Evolutionary conservation across 805 yeast species (phyloP).

Genomic region (Pichia exigua): DNA sequence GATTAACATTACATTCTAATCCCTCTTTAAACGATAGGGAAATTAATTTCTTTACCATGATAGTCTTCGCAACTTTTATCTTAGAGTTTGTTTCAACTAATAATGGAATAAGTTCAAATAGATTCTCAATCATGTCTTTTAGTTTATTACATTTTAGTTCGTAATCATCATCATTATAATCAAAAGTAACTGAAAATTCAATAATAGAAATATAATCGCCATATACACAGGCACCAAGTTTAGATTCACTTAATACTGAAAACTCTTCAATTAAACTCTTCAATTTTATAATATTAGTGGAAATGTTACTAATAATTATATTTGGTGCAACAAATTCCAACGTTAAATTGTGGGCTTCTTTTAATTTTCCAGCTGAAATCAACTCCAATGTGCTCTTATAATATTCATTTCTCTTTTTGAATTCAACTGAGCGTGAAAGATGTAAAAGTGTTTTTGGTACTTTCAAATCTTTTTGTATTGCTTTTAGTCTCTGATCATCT

Average conservation of each 20-base stretch:
- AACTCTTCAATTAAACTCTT: conserved; percentile 36
- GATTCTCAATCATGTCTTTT: conserved; percentile 26
- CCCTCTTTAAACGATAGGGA: conserved; percentile 30
- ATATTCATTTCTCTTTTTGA: conserved; percentile 41
- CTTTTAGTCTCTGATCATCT: conserved; percentile 26
- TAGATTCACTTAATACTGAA: conserved; percentile 41
- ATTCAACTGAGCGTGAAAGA: conserved; percentile 54
- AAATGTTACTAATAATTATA: conserved; percentile 44
- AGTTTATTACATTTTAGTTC: conserved; percentile 9
- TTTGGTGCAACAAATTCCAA: conserved; percentile 62
- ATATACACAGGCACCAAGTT: conserved; percentile 52
- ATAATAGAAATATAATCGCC: conserved; percentile 37
- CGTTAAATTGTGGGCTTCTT: conserved; percentile 56
- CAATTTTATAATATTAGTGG: conserved; percentile 22
- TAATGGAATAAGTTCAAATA: conserved; percentile 40
- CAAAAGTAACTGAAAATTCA: not conserved
- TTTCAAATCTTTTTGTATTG: conserved; percentile 32
- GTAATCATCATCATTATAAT: conserved; percentile 11
- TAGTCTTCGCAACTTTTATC: conserved; percentile 41
- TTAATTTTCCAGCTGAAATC: conserved; percentile 50
- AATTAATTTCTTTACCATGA: conserved; percentile 46
- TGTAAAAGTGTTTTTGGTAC: conserved; percentile 43
- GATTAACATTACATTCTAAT: conserved; percentile 25
- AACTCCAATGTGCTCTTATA: conserved; percentile 55
- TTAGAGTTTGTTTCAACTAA: conserved; percentile 30